Percentiles rank a stretch among this genome's conserved stretches.
phyloP scores from a whole-genome alignment of 495 filamentous ascomycete species.

The Neurospora sp. region DNA sequence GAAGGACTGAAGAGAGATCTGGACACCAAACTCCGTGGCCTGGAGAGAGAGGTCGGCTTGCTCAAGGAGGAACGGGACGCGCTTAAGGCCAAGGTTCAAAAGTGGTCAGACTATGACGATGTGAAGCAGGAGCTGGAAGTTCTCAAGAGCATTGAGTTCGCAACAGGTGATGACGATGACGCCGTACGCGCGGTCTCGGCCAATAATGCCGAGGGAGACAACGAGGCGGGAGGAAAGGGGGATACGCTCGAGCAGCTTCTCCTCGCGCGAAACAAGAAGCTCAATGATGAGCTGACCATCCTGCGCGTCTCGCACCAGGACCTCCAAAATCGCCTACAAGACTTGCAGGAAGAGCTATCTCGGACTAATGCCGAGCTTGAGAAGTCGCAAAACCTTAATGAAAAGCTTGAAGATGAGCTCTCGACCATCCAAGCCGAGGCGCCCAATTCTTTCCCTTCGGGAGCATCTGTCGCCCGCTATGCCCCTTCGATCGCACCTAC shows the following conservation, averaged over 20 bases:
- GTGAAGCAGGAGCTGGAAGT: slow-evolving; percentile 93
- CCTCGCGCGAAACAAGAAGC: slow-evolving; percentile 88
- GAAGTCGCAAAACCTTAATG: slow-evolving; percentile 70
- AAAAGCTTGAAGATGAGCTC: slow-evolving; percentile 87
- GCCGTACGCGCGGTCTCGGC: slow-evolving; percentile 22
- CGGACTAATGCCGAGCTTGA: slow-evolving; percentile 78
- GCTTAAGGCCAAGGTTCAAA: slow-evolving; percentile 69
- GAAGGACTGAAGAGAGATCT: slow-evolving; percentile 64
- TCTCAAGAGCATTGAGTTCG: slow-evolving; percentile 94
- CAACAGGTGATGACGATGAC: slow-evolving; percentile 79
- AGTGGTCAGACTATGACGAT: slow-evolving; percentile 91
- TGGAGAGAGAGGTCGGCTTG: slow-evolving; percentile 62
- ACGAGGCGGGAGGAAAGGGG: slow-evolving; percentile 45
- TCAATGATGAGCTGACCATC: slow-evolving; percentile 85
- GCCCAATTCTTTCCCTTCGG: slow-evolving; percentile 71
- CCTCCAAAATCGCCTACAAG: slow-evolving; percentile 68
- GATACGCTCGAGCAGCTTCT: slow-evolving; percentile 86
- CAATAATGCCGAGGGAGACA: slow-evolving; percentile 36
- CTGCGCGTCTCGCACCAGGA: slow-evolving; percentile 91
- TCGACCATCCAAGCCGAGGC: slow-evolving; percentile 76
- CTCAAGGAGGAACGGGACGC: slow-evolving; percentile 59
- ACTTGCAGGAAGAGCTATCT: slow-evolving; percentile 73
- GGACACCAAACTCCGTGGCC: slow-evolving; percentile 57
- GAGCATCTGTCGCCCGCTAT: slow-evolving; percentile 80
- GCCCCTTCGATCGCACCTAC: slow-evolving; percentile 60